phyloP scores from a whole-genome alignment of 306 rosid genomes.

The Chamaecrista fasciculata region DNA sequence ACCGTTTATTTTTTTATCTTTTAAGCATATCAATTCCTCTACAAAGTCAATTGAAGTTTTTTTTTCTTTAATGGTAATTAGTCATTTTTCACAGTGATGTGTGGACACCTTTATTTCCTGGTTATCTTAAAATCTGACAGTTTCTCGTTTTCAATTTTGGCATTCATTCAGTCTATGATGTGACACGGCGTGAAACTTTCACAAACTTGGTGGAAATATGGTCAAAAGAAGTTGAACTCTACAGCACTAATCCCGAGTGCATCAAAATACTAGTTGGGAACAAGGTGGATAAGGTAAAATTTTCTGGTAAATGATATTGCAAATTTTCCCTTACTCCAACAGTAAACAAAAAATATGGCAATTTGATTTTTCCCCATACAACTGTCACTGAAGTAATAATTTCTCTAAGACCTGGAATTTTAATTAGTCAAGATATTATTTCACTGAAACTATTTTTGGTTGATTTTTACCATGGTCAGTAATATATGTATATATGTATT shows the following conservation, averaged over 20 bases:
- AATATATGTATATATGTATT: not conserved
- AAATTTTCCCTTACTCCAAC: conserved; percentile 2
- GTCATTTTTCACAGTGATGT: too few species aligned
- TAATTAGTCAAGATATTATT: not conserved
- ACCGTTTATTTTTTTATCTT: not conserved
- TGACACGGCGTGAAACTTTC: conserved; percentile 80
- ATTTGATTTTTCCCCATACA: not conserved
- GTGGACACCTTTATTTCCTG: conserved; percentile 16
- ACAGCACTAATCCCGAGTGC: conserved; percentile 63
- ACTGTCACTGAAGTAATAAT: not conserved
- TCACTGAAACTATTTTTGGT: not conserved
- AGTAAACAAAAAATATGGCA: conserved; percentile 5
- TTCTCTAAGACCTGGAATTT: conserved; percentile 7
- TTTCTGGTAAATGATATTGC: not conserved
- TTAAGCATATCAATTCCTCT: too few species aligned
- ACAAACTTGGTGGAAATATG: conserved; percentile 66
- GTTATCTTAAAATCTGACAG: conserved; percentile 13
- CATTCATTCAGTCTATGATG: conserved; percentile 78
- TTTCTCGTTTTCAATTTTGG: conserved; percentile 14
- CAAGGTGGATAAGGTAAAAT: conserved; percentile 81
- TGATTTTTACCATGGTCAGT: conserved; percentile 13
- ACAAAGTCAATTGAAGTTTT: too few species aligned
- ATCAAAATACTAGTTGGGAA: conserved; percentile 84
- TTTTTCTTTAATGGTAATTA: too few species aligned
- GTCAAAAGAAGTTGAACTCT: conserved; percentile 84